Conservation (phyloP, 1,284 basidiomycete genomes). For the Apiotrichum brassicae region DNA sequence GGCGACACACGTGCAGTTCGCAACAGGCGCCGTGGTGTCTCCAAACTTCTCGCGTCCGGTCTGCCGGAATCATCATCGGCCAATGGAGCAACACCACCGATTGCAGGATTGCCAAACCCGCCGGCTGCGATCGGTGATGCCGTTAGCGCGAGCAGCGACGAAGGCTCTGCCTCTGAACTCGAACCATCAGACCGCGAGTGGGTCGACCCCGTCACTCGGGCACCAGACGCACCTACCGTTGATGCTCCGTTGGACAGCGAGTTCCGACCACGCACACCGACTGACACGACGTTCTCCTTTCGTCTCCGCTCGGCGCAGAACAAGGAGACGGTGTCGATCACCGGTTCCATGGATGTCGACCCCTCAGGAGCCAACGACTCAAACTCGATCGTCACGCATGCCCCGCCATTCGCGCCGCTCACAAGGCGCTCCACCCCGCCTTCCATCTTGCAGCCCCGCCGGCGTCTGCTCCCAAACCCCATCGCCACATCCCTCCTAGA, state of each 20-base stretch:
- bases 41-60: not conserved
- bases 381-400: constrained; percentile 3
- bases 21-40: not conserved
- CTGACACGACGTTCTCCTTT: constrained; percentile 26
- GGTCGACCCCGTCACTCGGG: constrained; percentile 43
- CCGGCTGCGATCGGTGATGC: constrained; percentile 2
- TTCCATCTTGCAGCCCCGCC: constrained; percentile 9
- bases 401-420: constrained; percentile 1
- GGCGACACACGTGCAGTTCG: constrained; percentile 39
- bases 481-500: constrained; percentile 40
- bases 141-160: constrained; percentile 10
- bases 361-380: constrained; percentile 11
- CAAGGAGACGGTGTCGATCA: constrained; percentile 13
- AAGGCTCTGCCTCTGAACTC: constrained; percentile 14
- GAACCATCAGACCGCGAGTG: constrained; percentile 23
- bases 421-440: constrained; percentile 4
- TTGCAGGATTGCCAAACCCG: not conserved
- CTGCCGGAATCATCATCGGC: too few species aligned
- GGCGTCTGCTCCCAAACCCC: constrained; percentile 37
- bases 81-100: too few species aligned
- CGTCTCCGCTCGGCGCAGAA: constrained; percentile 29
- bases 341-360: constrained; percentile 8
- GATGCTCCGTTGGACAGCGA: constrained; percentile 20
- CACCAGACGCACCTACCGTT: constrained; percentile 18
- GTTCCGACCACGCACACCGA: constrained; percentile 15